These are phyloP conservation scores for Mesotaenium endlicherianum DNA, from an alignment of 139 green algal genomes.

Conservation along the genomic window DNA sequence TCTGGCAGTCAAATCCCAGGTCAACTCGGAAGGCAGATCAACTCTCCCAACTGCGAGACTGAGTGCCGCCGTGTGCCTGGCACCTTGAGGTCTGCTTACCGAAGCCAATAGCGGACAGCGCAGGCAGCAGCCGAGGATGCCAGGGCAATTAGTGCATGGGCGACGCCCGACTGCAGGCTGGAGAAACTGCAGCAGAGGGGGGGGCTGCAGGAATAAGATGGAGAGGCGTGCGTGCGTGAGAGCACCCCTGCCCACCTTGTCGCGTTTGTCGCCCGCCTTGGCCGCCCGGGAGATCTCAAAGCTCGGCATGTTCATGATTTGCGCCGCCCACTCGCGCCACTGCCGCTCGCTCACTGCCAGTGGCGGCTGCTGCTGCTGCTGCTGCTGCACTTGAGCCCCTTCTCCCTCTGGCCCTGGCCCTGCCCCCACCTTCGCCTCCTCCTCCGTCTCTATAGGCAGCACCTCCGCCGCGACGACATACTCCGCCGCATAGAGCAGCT, in stretches of 20 bases:
- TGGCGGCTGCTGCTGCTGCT: background rate
- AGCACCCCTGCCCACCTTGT: too few species aligned
- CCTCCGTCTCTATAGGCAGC: background rate
- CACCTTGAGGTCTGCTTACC: too few species aligned
- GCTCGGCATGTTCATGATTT: background rate
- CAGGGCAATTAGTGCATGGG: too few species aligned
- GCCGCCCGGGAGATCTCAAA: background rate
- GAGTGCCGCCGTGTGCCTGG: background rate
- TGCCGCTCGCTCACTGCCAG: background rate
- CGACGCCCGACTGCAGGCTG: too few species aligned
- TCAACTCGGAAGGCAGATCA: background rate
- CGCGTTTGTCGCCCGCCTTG: too few species aligned
- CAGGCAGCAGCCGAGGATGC: too few species aligned
- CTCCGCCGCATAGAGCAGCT: constrained; percentile 30
- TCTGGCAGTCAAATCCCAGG: too few species aligned
- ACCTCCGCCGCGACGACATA: constrained; percentile 8
- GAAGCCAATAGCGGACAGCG: too few species aligned
- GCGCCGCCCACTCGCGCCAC: background rate
- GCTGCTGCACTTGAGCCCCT: background rate
- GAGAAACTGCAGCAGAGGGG: too few species aligned
- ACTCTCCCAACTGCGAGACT: background rate
- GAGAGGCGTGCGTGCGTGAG: too few species aligned
- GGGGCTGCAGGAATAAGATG: too few species aligned
- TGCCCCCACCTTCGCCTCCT: constrained; percentile 3
- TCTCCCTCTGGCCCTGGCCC: background rate